phyloP scores from a whole-genome alignment of 164 flowering plant genomes.

The Cinnamomum chago region DNA sequence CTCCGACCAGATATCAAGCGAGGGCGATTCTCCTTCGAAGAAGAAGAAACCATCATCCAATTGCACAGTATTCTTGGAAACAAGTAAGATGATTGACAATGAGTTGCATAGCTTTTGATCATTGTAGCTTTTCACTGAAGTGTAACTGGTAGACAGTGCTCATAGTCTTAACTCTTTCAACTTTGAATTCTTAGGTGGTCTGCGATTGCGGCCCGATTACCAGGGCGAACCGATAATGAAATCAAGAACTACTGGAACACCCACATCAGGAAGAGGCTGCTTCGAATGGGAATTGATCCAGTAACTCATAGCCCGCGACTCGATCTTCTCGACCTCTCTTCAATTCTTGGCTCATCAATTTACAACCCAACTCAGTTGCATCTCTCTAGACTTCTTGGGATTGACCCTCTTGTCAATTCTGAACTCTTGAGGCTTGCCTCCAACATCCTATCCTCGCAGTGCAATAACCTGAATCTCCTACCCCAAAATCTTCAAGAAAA shows the following conservation, averaged over 20 bases:
- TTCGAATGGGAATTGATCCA: conserved; percentile 90
- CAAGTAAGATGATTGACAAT: conserved; percentile 38
- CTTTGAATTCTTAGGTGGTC: conserved; percentile 59
- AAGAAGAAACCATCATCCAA: conserved; percentile 66
- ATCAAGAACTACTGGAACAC: too few species aligned
- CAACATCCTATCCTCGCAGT: conserved; percentile 35
- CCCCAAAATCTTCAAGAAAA: conserved; percentile 31
- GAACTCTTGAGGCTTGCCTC: conserved; percentile 58
- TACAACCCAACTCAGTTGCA: conserved; percentile 44
- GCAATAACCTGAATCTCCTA: conserved; percentile 24
- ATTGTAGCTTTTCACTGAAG: too few species aligned
- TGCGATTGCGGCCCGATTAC: conserved; percentile 82
- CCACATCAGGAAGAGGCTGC: conserved; percentile 3
- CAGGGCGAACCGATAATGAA: conserved; percentile 53
- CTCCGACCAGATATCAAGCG: conserved; percentile 76
- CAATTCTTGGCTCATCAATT: conserved; percentile 44
- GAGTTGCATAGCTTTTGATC: too few species aligned
- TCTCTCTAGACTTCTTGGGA: conserved; percentile 43
- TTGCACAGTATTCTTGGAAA: conserved; percentile 58
- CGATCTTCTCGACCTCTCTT: conserved; percentile 73
- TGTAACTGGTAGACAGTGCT: too few species aligned
- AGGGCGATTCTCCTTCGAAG: conserved; percentile 65
- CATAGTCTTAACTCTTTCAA: too few species aligned
- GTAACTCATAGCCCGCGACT: conserved; percentile 80
- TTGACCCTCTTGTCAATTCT: conserved; percentile 52